phyloP scores from a whole-genome alignment of 73 alveolate genomes.

The Paramecium octaurelia region DNA sequence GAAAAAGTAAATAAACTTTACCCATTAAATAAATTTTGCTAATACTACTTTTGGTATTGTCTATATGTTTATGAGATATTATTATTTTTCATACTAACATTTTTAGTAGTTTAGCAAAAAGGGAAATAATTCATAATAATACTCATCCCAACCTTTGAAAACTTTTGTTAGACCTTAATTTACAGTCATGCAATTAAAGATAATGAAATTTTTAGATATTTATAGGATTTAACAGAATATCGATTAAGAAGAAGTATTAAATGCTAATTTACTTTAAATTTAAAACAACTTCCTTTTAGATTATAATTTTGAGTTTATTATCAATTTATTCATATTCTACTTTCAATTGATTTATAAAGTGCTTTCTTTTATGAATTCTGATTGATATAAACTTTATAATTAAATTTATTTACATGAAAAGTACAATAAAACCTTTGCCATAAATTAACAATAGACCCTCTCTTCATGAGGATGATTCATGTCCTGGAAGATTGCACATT shows the following conservation, averaged over 20 bases:
- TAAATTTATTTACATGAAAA: neutral
- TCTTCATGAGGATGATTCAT: slow-evolving; percentile 33
- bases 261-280: neutral
- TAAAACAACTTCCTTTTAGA: neutral
- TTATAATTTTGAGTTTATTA: neutral
- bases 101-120: neutral
- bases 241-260: slow-evolving; percentile 24
- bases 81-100: neutral
- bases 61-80: neutral
- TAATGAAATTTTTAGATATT: neutral
- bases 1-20: slow-evolving; percentile 19
- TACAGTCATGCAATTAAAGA: neutral
- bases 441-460: slow-evolving; percentile 5
- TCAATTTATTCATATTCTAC: neutral
- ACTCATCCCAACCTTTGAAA: neutral
- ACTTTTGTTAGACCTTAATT: neutral
- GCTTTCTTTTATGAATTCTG: neutral
- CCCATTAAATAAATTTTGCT: neutral
- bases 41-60: slow-evolving; percentile 1
- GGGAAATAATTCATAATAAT: neutral
- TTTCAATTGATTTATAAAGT: neutral
- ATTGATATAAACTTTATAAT: neutral
- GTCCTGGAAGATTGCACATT: slow-evolving; percentile 41
- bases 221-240: slow-evolving; percentile 23
- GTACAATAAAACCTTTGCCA: neutral